These are phyloP conservation scores for Candida quercuum DNA, from an alignment of 805 yeast species.

Conservation along the genomic window DNA sequence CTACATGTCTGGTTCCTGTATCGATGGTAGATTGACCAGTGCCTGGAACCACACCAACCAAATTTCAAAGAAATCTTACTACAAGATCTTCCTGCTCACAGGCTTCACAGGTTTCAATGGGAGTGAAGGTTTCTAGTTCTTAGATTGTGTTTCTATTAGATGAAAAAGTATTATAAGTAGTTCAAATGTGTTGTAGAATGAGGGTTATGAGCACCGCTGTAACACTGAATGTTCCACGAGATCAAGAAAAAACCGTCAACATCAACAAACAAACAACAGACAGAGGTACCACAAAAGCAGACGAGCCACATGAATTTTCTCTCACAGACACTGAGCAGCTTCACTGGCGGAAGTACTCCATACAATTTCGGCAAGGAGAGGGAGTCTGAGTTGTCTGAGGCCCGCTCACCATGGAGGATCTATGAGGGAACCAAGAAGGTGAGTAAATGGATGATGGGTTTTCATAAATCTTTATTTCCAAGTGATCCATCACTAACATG, in stretches of 20 bases:
- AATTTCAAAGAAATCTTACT: conserved; percentile 61
- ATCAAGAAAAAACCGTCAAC: background rate
- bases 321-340: conserved; percentile 52
- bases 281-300: background rate
- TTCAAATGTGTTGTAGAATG: no score
- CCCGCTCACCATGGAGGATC: conserved; percentile 53
- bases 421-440: conserved; percentile 49
- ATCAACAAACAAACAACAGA: background rate
- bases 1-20: conserved; percentile 80
- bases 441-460: no score
- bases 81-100: conserved; percentile 52
- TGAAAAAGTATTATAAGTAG: background rate
- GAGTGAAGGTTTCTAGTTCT: conserved; percentile 55
- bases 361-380: conserved; percentile 46
- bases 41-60: conserved; percentile 83
- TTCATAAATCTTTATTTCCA: no score
- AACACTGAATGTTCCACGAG: background rate
- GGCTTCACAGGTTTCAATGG: conserved; percentile 79
- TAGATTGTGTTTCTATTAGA: no score
- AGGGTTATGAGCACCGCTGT: no score
- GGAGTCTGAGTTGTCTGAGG: conserved; percentile 25
- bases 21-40: conserved; percentile 75
- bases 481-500: no score
- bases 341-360: conserved; percentile 56
- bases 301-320: conserved; percentile 55